Evolutionary conservation across 768 basidiomycete species (phyloP), one percentile per base, ranked within the genome.

Genomic region (Suillus hirtellus): DNA sequence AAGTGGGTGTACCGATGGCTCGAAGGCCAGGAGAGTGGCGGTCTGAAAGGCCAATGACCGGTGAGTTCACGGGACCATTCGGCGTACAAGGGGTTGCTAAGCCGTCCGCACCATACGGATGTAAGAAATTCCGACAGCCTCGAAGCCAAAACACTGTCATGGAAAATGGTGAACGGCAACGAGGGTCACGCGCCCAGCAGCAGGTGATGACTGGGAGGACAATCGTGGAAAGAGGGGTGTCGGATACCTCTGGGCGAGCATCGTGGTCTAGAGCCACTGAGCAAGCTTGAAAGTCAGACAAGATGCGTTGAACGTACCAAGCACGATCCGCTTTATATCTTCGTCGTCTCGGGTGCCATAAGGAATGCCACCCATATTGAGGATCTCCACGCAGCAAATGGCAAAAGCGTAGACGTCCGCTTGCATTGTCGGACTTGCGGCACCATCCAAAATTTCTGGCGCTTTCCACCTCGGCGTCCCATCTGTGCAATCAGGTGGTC

Each of bases 391-490:
- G 61, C 87, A 89, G 49, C 80, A 79, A 60, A 92, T 86, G 0
- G 85, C 85, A 69, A 84, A 92, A 2, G 89, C 83, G 58, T 89
- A 92, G 8, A 90, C 82, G 68, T 92, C 90, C 58, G 81, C 82
- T 37, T 83, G 79, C 3, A 78, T 73, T 0, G 86, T 90, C 47
- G 86, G 73, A 40, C 72, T 72, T 12, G 77, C 75, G 4, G 76
- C 69, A 2, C 85, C 87, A 21, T 71, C 71, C 73, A 90, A 77
- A 53, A 90, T 73, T 69, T 92, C 89, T 0, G 90, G 90, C 3
- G 87, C 84, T 67, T 84, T 85, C 90, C 90, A 92, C 38, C 88
- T 80, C 58, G 89, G 71, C 0, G 87, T 88, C 2, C 87, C 93
- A 69, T 81, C 86, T 88, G 60, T 12, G 56, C 37, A 59, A 34